Conservation (phyloP, 2,329 filamentous ascomycete genomes). For the Colletotrichum brevisporum region DNA sequence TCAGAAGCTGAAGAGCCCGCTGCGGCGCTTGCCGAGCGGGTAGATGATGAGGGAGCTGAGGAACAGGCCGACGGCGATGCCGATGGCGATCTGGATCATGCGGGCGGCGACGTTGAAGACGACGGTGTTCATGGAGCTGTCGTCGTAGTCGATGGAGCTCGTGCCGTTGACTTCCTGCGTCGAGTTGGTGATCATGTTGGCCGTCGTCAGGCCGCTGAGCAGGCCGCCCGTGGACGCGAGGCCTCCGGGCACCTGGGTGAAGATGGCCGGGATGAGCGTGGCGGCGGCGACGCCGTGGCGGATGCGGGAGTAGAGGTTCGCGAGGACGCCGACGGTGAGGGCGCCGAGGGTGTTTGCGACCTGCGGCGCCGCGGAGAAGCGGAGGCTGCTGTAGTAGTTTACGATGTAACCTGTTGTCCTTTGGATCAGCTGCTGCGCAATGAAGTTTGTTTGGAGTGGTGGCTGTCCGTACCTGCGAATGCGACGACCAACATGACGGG, state of each 20-base stretch:
- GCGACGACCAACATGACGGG: constrained; percentile 84
- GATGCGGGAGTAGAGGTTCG: constrained; percentile 80
- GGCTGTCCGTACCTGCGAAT: constrained; percentile 56
- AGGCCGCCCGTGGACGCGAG: constrained; percentile 62
- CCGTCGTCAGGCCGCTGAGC: constrained; percentile 59
- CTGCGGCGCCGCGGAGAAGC: constrained; percentile 79
- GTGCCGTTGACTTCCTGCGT: constrained; percentile 53
- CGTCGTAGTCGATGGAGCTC: constrained; percentile 43
- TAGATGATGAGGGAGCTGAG: constrained; percentile 64
- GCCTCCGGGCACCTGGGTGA: constrained; percentile 64
- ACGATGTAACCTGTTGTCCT: constrained; percentile 80
- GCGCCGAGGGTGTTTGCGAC: constrained; percentile 84
- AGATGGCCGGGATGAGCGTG: constrained; percentile 63
- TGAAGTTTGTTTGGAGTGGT: too few relatives aligned
- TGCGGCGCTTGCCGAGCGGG: constrained; percentile 64
- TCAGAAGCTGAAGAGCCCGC: constrained; percentile 64
- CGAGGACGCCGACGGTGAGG: constrained; percentile 80
- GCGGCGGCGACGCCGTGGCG: constrained; percentile 66
- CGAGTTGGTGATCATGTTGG: constrained; percentile 60
- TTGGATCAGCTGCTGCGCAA: too few relatives aligned
- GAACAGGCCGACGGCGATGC: constrained; percentile 65
- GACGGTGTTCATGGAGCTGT: constrained; percentile 50
- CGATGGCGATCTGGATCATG: constrained; percentile 68
- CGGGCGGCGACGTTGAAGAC: constrained; percentile 62
- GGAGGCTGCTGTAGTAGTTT: constrained; percentile 78